Conservation (phyloP, 805 yeast genomes). For the Lachancea cidri region DNA sequence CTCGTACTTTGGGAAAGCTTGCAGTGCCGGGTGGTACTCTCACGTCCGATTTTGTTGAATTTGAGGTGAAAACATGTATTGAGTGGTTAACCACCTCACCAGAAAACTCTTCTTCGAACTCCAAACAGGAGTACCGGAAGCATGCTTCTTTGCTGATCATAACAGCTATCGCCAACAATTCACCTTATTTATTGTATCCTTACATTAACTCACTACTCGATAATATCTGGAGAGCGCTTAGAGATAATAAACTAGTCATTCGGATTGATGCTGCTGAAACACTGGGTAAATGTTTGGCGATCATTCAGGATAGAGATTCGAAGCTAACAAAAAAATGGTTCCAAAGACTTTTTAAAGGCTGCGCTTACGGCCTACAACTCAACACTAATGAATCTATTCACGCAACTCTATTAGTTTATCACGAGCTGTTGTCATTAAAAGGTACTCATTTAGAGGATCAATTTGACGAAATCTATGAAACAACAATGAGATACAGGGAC, state of each 20-base stretch:
- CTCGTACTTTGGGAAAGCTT: slow-evolving; percentile 78
- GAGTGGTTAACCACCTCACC: slow-evolving; percentile 77
- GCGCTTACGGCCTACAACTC: slow-evolving; percentile 52
- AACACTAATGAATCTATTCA: slow-evolving; percentile 69
- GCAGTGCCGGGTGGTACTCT: slow-evolving; percentile 87
- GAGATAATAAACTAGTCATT: slow-evolving; percentile 70
- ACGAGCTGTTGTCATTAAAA: slow-evolving; percentile 68
- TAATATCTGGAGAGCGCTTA: slow-evolving; percentile 80
- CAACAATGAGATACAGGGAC: slow-evolving; percentile 67
- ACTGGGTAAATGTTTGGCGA: slow-evolving; percentile 68
- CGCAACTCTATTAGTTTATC: slow-evolving; percentile 75
- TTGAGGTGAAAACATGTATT: slow-evolving; percentile 80
- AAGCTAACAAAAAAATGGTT: slow-evolving; percentile 73
- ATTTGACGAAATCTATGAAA: slow-evolving; percentile 73
- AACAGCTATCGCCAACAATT: slow-evolving; percentile 75
- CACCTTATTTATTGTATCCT: slow-evolving; percentile 77
- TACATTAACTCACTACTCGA: slow-evolving; percentile 75
- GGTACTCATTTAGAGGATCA: slow-evolving; percentile 68
- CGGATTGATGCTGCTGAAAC: slow-evolving; percentile 83
- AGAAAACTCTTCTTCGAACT: slow-evolving; percentile 38
- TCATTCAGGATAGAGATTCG: slow-evolving; percentile 73
- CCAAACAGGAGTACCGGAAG: slow-evolving; percentile 76
- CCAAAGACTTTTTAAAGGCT: slow-evolving; percentile 59
- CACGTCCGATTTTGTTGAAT: slow-evolving; percentile 89
- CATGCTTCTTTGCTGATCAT: slow-evolving; percentile 88